Evolutionary conservation across 805 yeast species (phyloP), one percentile per base, ranked within the genome.

Genomic region (Kazachstania bromeliacearum): DNA sequence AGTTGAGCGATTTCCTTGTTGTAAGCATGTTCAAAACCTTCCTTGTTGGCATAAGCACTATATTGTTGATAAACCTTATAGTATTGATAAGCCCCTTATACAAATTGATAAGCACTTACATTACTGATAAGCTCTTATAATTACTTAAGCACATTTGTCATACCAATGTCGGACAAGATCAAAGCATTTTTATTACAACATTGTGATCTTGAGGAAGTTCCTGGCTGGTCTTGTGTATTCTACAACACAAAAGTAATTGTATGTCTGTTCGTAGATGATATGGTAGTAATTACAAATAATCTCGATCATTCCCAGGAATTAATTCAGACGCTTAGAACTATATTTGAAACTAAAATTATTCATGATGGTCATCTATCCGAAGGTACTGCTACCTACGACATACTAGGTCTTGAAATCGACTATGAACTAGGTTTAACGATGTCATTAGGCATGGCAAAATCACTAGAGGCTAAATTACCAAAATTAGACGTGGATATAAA

Each of bases 361-460:
- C 38, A 39, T 8, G 28, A 33, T 8, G 45, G 49, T 33, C 13
- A 15, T n/a, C 12, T 29, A 9, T 35, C 32, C 8, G 38, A 40
- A 14, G 41, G n/a, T n/a, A n/a, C n/a, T n/a, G 42, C 34, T n/a
- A 29, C 34, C 4, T 46, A 46, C 24, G 50, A 46, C 36, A 41
- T 40, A 2, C 24, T 42, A 22, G 46, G 47, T 13, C 28, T 43
- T 21, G 46, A 43, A 28, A 31, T 43, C 1, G 37, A 43, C 28
- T 43, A 36, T 29, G n/a, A 24, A 13, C 16, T 9, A 13, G 32
- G 29, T 5, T 25, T 38, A 15, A 13, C 24, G 8, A 36, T 42
- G 34, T 33, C 28, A n/a, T 34, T 45, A 13, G 46, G 45, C 4
- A 45, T 43, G 45, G 38, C 36, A 20, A 39, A 37, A 5, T 28